Evolutionary conservation across 306 rosid species (phyloP).

Genomic region (Castanea sativa): DNA sequence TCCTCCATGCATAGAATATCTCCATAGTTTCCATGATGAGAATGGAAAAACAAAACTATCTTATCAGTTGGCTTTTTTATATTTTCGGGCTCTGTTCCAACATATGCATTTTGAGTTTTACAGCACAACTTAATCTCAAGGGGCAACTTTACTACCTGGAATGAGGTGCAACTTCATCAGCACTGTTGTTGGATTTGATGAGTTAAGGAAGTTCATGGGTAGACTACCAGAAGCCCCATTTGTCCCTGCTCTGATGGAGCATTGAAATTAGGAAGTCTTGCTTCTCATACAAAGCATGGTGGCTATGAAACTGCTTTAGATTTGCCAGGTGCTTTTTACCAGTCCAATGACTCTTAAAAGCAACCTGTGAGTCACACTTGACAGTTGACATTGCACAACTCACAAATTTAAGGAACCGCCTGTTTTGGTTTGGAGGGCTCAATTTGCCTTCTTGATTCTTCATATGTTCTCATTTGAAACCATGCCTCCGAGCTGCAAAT

Average conservation of each 20-base stretch:
- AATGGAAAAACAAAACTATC: no score
- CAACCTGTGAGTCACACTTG: constrained; percentile 65
- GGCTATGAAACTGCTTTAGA: constrained; percentile 54
- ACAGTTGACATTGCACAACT: constrained; percentile 56
- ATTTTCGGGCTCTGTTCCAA: no score
- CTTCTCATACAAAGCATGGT: constrained; percentile 39
- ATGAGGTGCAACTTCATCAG: no score
- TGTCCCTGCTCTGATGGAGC: constrained; percentile 27
- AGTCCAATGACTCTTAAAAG: constrained; percentile 60
- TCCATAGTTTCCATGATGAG: no score
- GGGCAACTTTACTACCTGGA: no score
- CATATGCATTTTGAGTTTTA: no score
- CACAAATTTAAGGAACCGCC: constrained; percentile 46
- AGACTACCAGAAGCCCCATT: constrained; percentile 47
- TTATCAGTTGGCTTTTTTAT: no score
- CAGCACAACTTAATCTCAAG: no score
- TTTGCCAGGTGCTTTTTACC: constrained; percentile 66
- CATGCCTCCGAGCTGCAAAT: constrained; percentile 47
- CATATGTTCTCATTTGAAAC: constrained; percentile 47
- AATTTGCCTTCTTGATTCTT: constrained; percentile 48
- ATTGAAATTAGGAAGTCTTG: constrained; percentile 36
- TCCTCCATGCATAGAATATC: no score
- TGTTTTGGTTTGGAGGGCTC: constrained; percentile 49
- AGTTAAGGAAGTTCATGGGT: constrained; percentile 35
- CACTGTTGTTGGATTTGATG: constrained; percentile 15